A percentile compares a stretch with the other conserved stretches of the same genome.
Evolutionary conservation across 2,329 filamentous ascomycete genomes (phyloP).

Genomic region (Sordariomycetes sp.): DNA sequence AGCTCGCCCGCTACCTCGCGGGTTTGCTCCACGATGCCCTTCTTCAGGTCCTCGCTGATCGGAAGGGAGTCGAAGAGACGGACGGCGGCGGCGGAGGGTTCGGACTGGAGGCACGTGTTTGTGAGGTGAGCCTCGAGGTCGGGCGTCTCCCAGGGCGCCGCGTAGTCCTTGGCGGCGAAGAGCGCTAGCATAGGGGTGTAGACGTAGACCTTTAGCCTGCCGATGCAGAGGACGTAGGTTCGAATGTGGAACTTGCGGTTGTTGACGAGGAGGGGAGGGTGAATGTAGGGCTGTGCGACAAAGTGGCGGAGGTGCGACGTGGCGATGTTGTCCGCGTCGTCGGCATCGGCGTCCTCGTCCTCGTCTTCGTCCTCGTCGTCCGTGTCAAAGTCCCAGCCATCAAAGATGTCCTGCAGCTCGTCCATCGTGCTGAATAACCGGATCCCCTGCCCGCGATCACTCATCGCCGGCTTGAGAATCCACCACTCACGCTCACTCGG

Average conservation of each 20-base stretch:
- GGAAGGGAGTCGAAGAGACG: slow-evolving; percentile 59
- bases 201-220: slow-evolving; percentile 69
- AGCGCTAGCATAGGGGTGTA: slow-evolving; percentile 87
- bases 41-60: slow-evolving; percentile 43
- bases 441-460: slow-evolving; percentile 88
- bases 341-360: slow-evolving; percentile 15
- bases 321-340: slow-evolving; percentile 46
- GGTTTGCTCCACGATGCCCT: slow-evolving; percentile 59
- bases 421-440: slow-evolving; percentile 75
- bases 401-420: slow-evolving; percentile 77
- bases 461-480: slow-evolving; percentile 98
- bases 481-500: slow-evolving; percentile 61
- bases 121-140: slow-evolving; percentile 69
- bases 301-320: slow-evolving; percentile 92
- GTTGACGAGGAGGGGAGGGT: slow-evolving; percentile 66
- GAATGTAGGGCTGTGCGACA: slow-evolving; percentile 87
- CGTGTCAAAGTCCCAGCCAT: slow-evolving; percentile 69
- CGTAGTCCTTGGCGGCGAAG: slow-evolving; percentile 68
- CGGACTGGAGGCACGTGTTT: slow-evolving; percentile 83
- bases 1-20: slow-evolving; percentile 58
- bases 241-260: slow-evolving; percentile 91
- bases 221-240: slow-evolving; percentile 75
- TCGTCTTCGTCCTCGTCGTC: slow-evolving; percentile 44
- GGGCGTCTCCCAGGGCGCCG: slow-evolving; percentile 40
- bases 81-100: slow-evolving; percentile 43